Evolutionary conservation across 148 eudicot species (phyloP), one percentile per base, ranked within the genome.

Genomic region (Diospyros kaki): DNA sequence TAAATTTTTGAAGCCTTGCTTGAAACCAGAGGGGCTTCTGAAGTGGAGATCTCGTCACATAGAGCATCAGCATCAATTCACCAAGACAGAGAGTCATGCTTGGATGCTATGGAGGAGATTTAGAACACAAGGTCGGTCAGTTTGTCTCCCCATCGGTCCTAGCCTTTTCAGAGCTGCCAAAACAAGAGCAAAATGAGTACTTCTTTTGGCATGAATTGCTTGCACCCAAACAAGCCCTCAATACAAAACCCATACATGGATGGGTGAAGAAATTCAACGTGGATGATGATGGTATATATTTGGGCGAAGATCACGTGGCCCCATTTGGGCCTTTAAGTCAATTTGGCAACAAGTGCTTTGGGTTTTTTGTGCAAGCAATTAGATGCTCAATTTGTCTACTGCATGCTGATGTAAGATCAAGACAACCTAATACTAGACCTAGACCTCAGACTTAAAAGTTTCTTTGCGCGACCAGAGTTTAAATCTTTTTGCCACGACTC

Each of bases 271-370:
- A 9, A 55, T 55, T 55, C 59, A 55, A 55, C 12, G 12, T 9
- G 59, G 3, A 55, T 10, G 59, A 55, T 55, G 59, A 55, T 55
- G 40, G 6, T 17, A 28, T 18, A 13, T 12, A 8, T 17, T 62
- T 62, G 2, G 44, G 14, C 12, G 50, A n/a, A 41, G 48, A 42
- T 13, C n/a, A 13, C 13, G 28, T 13, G 61, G 62, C 54, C 62
- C 63, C 60, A 70, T 50, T 28, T 59, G 60, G 48, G 11, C 61
- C 18, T 46, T 46, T 9, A 50, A 70, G 79, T 69, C 48, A 69
- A 60, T 39, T 51, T 70, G 68, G 74, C 40, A 68, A 69, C 38
- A 74, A 69, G 79, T 76, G 68, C 12, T 60, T 69, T 61, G 79
- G 69, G 40, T 69, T 53, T 69, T 60, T 28, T 28, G 3, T 41